phyloP scores from a whole-genome alignment of 768 basidiomycete genomes.

The Cystobasidiopsis lactophilus region DNA sequence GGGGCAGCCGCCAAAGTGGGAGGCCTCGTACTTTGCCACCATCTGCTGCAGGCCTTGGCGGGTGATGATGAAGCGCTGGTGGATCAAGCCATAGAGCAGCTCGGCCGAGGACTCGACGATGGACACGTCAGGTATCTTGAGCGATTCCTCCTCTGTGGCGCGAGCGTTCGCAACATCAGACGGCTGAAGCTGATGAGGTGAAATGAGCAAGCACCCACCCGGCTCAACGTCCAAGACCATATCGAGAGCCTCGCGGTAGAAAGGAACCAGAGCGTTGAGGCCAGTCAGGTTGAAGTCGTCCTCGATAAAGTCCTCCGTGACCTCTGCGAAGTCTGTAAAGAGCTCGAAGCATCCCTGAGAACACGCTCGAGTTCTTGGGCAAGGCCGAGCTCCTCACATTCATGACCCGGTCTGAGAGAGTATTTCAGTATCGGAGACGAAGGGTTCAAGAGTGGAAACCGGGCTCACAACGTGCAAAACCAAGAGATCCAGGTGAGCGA shows the following conservation, averaged over 20 bases:
- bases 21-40: conserved; percentile 89
- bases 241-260: conserved; percentile 99
- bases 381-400: conserved; percentile 11
- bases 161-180: neutral
- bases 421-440: no score
- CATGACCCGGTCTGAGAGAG: conserved; percentile 30
- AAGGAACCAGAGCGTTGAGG: conserved; percentile 82
- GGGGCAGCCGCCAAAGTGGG: conserved; percentile 80
- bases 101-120: conserved; percentile 97
- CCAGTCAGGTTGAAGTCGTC: conserved; percentile 99
- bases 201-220: conserved; percentile 35
- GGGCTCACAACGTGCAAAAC: conserved; percentile 52
- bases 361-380: neutral
- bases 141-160: conserved; percentile 52
- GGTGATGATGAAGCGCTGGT: conserved; percentile 91
- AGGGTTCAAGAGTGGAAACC: no score
- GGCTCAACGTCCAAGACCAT: conserved; percentile 99
- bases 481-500: conserved; percentile 77
- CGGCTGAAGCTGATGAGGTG: neutral
- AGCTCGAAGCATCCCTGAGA: neutral
- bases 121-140: conserved; percentile 91
- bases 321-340: conserved; percentile 15
- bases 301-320: conserved; percentile 66
- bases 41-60: conserved; percentile 81
- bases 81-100: conserved; percentile 87